These are phyloP conservation scores for Parietaria judaica DNA, from an alignment of 306 rosid genomes.

Conservation along the genomic window DNA sequence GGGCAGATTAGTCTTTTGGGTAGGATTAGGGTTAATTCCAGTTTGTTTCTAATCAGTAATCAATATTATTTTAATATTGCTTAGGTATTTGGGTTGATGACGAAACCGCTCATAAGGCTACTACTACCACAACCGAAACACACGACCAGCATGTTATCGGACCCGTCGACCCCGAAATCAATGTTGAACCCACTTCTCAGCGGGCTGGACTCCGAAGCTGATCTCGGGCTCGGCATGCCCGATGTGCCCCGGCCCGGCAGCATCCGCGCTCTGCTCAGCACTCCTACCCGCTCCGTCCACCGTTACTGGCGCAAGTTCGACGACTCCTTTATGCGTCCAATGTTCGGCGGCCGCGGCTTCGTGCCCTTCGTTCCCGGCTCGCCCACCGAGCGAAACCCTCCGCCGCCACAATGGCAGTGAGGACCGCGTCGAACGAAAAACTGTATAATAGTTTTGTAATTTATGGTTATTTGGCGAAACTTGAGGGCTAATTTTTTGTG, in stretches of 20 bases:
- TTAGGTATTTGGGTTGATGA: conserved; percentile 92
- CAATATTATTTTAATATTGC: conserved; percentile 15
- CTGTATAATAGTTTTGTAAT: conserved; percentile 24
- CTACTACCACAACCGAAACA: conserved; percentile 51
- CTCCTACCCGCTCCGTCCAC: conserved; percentile 81
- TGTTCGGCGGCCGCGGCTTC: conserved; percentile 94
- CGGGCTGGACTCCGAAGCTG: conserved; percentile 52
- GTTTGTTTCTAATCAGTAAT: background rate
- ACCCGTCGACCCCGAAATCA: conserved; percentile 52
- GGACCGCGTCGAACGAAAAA: conserved; percentile 9
- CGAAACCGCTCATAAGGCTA: conserved; percentile 76
- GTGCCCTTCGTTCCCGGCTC: conserved; percentile 65
- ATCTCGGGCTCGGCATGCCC: conserved; percentile 19
- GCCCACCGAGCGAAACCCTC: conserved; percentile 36
- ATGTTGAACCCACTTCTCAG: conserved; percentile 49
- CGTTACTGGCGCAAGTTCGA: conserved; percentile 87
- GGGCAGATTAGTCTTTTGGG: no score
- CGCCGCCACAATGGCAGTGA: conserved; percentile 38
- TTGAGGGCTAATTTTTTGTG: conserved; percentile 13
- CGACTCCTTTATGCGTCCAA: conserved; percentile 80
- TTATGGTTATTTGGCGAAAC: conserved; percentile 15
- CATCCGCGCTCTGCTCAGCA: conserved; percentile 57
- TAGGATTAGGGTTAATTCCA: no score
- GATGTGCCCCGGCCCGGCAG: conserved; percentile 39
- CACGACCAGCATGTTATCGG: conserved; percentile 50